Percentiles rank a stretch among this genome's conserved stretches.
These are phyloP conservation scores for Yamadazyma diddensiae DNA, from an alignment of 1,139 yeast genomes.

Conservation along the genomic window DNA sequence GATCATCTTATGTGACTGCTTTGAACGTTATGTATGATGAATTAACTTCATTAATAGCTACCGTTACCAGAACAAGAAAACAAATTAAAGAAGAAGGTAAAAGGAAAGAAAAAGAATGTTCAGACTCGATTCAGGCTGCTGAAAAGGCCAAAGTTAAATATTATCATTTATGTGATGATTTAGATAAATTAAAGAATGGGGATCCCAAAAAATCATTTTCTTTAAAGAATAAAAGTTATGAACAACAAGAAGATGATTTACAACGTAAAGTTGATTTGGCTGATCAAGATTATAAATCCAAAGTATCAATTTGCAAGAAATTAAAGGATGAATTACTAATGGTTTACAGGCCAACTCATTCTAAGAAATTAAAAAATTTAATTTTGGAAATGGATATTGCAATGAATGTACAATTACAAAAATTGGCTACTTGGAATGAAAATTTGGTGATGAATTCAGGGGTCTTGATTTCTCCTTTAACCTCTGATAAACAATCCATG, in stretches of 20 bases:
- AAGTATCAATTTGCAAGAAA: constrained; percentile 70
- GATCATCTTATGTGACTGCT: constrained; percentile 74
- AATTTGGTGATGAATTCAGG: constrained; percentile 82
- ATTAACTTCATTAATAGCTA: constrained; percentile 64
- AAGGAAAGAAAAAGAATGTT: constrained; percentile 77
- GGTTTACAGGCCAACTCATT: constrained; percentile 74
- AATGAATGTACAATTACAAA: constrained; percentile 80
- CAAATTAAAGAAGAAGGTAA: constrained; percentile 76
- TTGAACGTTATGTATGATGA: constrained; percentile 86
- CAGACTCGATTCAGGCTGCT: constrained; percentile 77
- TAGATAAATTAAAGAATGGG: constrained; percentile 74
- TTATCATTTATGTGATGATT: constrained; percentile 76
- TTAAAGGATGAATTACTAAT: constrained; percentile 70
- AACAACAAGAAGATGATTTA: constrained; percentile 91
- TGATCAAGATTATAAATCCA: constrained; percentile 79
- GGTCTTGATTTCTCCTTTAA: constrained; percentile 73
- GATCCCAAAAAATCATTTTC: constrained; percentile 88
- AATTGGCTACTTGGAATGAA: constrained; percentile 85
- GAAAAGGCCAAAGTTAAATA: constrained; percentile 87
- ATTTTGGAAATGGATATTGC: constrained; percentile 88
- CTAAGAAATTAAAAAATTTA: constrained; percentile 70
- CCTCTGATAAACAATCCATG: constrained; percentile 59
- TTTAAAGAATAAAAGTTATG: constrained; percentile 71
- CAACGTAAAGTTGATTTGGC: constrained; percentile 77
- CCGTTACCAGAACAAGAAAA: constrained; percentile 72